These are phyloP conservation scores for Penicillium chermesinum DNA, from an alignment of 495 filamentous ascomycete species.

Conservation along the genomic window DNA sequence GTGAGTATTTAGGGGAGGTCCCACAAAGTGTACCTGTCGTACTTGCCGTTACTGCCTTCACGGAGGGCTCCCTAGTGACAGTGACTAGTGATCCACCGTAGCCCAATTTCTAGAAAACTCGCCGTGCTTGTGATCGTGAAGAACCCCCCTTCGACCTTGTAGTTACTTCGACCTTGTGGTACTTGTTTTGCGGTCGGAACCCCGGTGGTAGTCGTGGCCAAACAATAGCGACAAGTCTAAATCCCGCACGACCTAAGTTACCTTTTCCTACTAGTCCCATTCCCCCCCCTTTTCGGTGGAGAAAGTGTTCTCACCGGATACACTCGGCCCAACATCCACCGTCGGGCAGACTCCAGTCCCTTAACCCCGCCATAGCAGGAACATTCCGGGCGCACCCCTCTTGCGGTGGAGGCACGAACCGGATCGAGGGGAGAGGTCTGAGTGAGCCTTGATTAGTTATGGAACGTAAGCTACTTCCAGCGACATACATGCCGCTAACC, in stretches of 20 bases:
- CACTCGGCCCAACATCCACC: conserved; percentile 12
- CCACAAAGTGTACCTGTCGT: too few relatives aligned
- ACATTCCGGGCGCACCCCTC: conserved; percentile 11
- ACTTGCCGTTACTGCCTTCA: too few relatives aligned
- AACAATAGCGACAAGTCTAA: neutral
- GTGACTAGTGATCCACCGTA: neutral
- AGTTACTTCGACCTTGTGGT: too few relatives aligned
- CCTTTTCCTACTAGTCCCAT: neutral
- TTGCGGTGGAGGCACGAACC: too few relatives aligned
- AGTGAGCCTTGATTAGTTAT: neutral
- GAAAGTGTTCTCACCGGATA: conserved; percentile 13
- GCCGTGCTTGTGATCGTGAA: neutral
- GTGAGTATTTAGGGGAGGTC: too few relatives aligned
- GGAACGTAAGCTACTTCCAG: neutral
- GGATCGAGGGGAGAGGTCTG: conserved; percentile 1
- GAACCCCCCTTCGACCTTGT: neutral
- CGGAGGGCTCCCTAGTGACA: neutral
- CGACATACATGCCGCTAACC: neutral
- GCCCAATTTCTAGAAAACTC: neutral
- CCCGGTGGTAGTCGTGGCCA: neutral
- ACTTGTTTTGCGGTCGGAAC: neutral
- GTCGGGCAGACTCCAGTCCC: conserved; percentile 10
- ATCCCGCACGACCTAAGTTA: neutral
- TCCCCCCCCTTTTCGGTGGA: conserved; percentile 2
- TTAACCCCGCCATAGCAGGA: conserved; percentile 13